Evolutionary conservation across 176 grass and related monocot genomes (phyloP).

Genomic region (Triticum timopheevii): DNA sequence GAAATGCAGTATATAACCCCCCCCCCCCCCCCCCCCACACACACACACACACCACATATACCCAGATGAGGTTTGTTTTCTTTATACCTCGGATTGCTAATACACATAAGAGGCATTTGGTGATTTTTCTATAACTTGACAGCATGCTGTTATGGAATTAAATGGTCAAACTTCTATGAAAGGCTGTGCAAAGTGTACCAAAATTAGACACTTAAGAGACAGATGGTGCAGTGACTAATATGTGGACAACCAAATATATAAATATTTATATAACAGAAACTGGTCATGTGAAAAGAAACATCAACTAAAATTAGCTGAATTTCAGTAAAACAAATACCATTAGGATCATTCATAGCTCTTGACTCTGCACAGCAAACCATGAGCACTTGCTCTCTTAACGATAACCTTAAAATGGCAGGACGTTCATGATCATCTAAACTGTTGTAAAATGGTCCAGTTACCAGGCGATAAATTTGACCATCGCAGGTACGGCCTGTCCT

Average conservation of each 20-base stretch:
- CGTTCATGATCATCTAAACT: conserved; percentile 78
- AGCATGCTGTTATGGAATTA: background rate
- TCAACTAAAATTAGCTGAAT: conserved; percentile 34
- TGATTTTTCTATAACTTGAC: background rate
- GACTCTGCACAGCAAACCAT: conserved; percentile 84
- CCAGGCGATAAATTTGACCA: conserved; percentile 72
- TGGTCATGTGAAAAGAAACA: conserved; percentile 14
- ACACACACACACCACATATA: background rate
- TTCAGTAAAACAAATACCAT: conserved; percentile 47
- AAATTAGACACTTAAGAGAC: background rate
- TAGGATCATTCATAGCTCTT: conserved; percentile 82
- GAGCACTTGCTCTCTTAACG: conserved; percentile 86
- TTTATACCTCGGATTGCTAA: background rate
- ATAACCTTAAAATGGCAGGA: conserved; percentile 85
- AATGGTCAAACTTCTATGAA: background rate
- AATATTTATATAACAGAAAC: conserved; percentile 17
- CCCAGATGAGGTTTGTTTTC: background rate
- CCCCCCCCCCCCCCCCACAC: no score
- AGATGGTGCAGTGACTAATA: background rate
- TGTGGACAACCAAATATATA: background rate
- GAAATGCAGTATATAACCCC: background rate
- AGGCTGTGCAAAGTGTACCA: background rate
- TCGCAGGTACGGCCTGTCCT: conserved; percentile 94
- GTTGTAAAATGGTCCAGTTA: conserved; percentile 71
- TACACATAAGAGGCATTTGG: background rate